phyloP scores from a whole-genome alignment of 169 alveolate genomes.

The Perkinsus chesapeaki region DNA sequence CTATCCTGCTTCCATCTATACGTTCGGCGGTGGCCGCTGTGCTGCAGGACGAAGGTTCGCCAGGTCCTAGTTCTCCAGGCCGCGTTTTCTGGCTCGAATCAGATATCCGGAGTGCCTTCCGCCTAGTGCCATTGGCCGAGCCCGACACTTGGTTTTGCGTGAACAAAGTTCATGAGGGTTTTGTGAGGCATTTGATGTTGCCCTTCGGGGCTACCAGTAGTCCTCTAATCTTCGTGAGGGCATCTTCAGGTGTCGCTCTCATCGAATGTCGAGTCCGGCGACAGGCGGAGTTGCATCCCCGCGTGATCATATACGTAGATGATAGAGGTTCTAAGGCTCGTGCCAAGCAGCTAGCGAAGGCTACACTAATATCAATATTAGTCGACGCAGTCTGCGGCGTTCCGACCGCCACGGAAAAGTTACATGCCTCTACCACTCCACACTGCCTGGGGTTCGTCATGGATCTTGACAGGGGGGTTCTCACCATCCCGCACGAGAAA shows the following conservation, averaged over 20 bases:
- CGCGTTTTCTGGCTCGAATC: background rate
- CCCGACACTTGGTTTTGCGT: background rate
- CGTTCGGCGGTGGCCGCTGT: background rate
- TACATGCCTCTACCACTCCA: background rate
- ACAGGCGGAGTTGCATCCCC: background rate
- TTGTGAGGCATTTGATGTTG: background rate
- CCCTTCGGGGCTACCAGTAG: background rate
- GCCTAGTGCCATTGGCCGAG: background rate
- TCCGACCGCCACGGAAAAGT: background rate
- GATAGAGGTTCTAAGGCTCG: background rate
- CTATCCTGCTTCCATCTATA: background rate
- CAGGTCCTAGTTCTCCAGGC: background rate
- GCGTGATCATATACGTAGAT: background rate
- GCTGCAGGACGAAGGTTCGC: background rate
- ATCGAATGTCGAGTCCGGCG: background rate
- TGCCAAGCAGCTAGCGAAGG: background rate
- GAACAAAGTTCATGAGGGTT: background rate
- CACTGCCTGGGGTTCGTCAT: background rate
- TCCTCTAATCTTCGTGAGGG: background rate
- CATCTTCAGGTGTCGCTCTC: background rate
- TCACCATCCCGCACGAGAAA: background rate
- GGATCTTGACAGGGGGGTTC: background rate
- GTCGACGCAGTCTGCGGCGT: background rate
- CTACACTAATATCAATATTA: background rate
- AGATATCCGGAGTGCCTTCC: background rate